Conservation (phyloP, 345 rosid genomes). For the Excoecaria agallocha region DNA sequence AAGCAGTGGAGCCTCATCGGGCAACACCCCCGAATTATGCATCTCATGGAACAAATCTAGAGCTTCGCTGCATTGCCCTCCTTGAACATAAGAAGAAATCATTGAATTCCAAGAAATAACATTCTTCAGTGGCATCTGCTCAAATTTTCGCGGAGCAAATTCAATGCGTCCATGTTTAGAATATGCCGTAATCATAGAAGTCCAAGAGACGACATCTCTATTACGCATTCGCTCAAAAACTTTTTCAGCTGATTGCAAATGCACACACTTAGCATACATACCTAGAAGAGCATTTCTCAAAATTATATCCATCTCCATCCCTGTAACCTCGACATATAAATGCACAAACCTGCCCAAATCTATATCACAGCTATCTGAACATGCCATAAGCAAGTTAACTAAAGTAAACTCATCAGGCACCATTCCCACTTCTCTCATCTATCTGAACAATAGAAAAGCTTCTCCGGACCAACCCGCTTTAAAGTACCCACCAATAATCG, state of each 20-base stretch:
- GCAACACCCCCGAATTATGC: slow-evolving; percentile 5
- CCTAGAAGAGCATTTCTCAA: slow-evolving; percentile 37
- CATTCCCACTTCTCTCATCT: slow-evolving; percentile 29
- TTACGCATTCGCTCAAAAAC: slow-evolving; percentile 20
- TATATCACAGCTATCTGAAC: slow-evolving; percentile 21
- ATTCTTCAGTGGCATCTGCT: slow-evolving; percentile 22
- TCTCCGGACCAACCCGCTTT: slow-evolving; percentile 29
- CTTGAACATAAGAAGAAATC: slow-evolving; percentile 33
- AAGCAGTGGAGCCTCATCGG: slow-evolving; percentile 18
- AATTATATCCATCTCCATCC: slow-evolving; percentile 30
- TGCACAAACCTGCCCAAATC: slow-evolving; percentile 34
- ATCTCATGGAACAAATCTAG: slow-evolving; percentile 18
- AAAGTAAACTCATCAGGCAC: slow-evolving; percentile 33
- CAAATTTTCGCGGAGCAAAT: slow-evolving; percentile 21
- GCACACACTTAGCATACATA: slow-evolving; percentile 22
- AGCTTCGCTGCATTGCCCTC: slow-evolving; percentile 15
- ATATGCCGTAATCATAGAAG: slow-evolving; percentile 22
- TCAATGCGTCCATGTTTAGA: slow-evolving; percentile 14
- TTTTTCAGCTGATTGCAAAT: slow-evolving; percentile 8
- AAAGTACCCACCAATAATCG: slow-evolving; percentile 28
- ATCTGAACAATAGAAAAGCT: slow-evolving; percentile 29
- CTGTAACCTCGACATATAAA: slow-evolving; percentile 29
- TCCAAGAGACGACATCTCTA: slow-evolving; percentile 22
- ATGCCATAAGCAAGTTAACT: slow-evolving; percentile 27
- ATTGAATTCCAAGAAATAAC: slow-evolving; percentile 33